Evolutionary conservation across 2,329 filamentous ascomycete genomes (phyloP), one percentile per base, ranked within the genome.

Genomic region (Paraphaeosphaeria minitans): DNA sequence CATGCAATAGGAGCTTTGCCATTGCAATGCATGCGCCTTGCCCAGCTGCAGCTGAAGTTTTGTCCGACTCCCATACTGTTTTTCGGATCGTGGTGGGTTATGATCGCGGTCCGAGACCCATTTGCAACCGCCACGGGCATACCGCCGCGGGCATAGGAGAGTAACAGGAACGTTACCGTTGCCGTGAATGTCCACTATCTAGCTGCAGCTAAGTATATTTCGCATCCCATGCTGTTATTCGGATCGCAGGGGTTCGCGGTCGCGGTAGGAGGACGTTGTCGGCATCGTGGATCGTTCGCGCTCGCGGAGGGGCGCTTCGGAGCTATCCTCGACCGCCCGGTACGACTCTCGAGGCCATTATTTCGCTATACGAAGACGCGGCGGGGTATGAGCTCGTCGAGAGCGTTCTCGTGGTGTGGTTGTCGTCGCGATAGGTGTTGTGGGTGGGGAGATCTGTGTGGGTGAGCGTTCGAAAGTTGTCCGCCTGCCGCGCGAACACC

Each of bases 381-480:
- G 27, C 27, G n/a, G 41, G 24, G 19, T 29, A 46, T n/a, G 12
- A 24, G 6, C 24, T 29, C n/a, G 22, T 27, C 39, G 41, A 37
- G 27, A 29, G 29, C 35, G 41, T 53, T 45, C 13, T 10, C 39
- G 29, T 45, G 22, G 29, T 53, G 27, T 24, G 9, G 2, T 33
- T 31, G 6, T 35, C 29, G 41, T 45, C n/a, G 51, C 24, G 39
- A 35, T 33, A 35, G 51, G 27, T 35, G 41, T 53, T 45, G 51
- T 53, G n/a, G 50, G n/a, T 42, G 51, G 9, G 51, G 27, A 29
- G 27, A 45, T 41, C 35, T 27, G 49, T 52, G 49, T 39, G 49
- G 49, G 33, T 41, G 46, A 33, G 46, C 8, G 21, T 52, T 4
- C 19, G n/a, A 31, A 24, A 27, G n/a, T 35, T 33, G 29, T 43